phyloP scores from a whole-genome alignment of 2,329 filamentous ascomycete genomes.

The Botryotinia calthae region DNA sequence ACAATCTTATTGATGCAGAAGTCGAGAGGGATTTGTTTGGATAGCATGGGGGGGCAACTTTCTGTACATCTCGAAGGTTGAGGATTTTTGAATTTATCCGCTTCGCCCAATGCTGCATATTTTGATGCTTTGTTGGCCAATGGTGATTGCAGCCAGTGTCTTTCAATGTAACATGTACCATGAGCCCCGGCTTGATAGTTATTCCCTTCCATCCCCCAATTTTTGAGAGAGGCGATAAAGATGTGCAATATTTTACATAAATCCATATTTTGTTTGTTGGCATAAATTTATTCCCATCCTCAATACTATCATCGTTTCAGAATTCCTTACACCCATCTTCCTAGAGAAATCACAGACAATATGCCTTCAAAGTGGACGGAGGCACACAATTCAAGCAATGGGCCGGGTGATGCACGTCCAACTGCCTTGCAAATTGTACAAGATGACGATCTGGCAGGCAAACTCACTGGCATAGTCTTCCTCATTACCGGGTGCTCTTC shows the following conservation, averaged over 20 bases:
- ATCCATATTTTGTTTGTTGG: too few relatives aligned
- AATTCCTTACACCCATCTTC: neutral
- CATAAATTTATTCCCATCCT: neutral
- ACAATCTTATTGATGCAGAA: neutral
- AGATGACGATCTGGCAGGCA: neutral
- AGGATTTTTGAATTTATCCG: neutral
- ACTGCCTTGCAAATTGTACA: neutral
- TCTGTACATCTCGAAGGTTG: neutral
- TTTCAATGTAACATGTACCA: neutral
- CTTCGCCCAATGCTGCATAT: neutral
- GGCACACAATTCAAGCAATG: neutral
- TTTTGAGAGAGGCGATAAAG: neutral
- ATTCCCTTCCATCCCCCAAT: neutral
- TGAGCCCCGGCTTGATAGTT: neutral
- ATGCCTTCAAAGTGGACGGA: neutral
- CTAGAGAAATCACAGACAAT: neutral
- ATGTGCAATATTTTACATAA: neutral
- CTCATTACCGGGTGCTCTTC: slow-evolving; percentile 41
- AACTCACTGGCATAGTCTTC: neutral
- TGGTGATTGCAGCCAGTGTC: neutral
- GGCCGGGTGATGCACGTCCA: neutral
- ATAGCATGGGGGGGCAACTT: too few relatives aligned
- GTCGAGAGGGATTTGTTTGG: neutral
- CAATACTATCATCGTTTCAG: neutral
- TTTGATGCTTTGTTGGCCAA: neutral